These are phyloP conservation scores for Tricholoma bakamatsutake DNA, from an alignment of 768 basidiomycete genomes.

Conservation along the genomic window DNA sequence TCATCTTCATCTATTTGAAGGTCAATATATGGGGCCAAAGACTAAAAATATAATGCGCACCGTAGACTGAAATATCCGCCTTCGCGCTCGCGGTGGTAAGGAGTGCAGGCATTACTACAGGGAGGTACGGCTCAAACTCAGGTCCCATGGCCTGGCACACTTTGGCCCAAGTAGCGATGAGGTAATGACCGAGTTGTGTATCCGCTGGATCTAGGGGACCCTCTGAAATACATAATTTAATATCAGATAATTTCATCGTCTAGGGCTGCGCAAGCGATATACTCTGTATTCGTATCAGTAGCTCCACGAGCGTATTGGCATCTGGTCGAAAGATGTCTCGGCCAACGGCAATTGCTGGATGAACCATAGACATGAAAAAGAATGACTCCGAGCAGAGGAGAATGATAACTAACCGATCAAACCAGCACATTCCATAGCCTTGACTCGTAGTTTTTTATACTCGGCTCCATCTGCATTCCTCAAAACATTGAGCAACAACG, in stretches of 20 bases:
- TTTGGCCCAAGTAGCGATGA: constrained; percentile 87
- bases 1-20: constrained; percentile 44
- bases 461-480: constrained; percentile 62
- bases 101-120: constrained; percentile 77
- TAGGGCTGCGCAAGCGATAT: constrained; percentile 11
- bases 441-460: constrained; percentile 63
- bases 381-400: neutral
- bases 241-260: neutral
- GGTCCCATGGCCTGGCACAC: constrained; percentile 79
- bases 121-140: constrained; percentile 84
- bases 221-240: constrained; percentile 32
- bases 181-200: constrained; percentile 64
- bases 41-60: constrained; percentile 34
- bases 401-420: constrained; percentile 56
- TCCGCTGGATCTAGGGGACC: constrained; percentile 65
- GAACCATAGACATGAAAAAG: neutral
- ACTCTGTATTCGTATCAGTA: constrained; percentile 79
- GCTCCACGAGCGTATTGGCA: constrained; percentile 61
- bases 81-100: constrained; percentile 74
- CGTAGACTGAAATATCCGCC: constrained; percentile 70
- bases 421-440: constrained; percentile 91
- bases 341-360: constrained; percentile 79
- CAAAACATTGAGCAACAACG: constrained; percentile 70
- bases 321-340: constrained; percentile 74
- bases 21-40: neutral